Conservation (phyloP, 805 yeast genomes). For the Lachancea waltii region DNA sequence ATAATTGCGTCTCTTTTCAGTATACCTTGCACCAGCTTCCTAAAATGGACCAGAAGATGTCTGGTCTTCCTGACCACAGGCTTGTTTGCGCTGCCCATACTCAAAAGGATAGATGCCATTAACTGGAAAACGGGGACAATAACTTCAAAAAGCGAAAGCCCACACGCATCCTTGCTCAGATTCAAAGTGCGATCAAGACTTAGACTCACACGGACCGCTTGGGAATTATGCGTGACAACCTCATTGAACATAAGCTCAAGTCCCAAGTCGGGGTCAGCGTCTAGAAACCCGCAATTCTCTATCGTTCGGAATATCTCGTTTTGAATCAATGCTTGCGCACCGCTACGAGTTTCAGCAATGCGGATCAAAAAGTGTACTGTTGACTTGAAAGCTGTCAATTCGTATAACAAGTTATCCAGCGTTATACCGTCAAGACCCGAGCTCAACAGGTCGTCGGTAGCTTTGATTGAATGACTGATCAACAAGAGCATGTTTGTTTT, state of each 20-base stretch:
- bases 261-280: conserved; percentile 76
- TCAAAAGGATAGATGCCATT: conserved; percentile 55
- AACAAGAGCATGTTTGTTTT: conserved; percentile 60
- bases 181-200: conserved; percentile 47
- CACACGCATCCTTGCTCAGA: conserved; percentile 26
- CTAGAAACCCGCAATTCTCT: conserved; percentile 48
- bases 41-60: conserved; percentile 45
- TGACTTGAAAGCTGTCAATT: conserved; percentile 69
- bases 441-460: conserved; percentile 59
- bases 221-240: conserved; percentile 24
- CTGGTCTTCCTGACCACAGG: conserved; percentile 49
- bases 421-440: conserved; percentile 36
- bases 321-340: conserved; percentile 72
- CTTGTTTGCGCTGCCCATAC: conserved; percentile 72
- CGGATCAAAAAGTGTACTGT: conserved; percentile 62
- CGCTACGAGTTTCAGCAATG: conserved; percentile 67
- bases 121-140: conserved; percentile 71
- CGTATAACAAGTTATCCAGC: conserved; percentile 56
- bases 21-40: conserved; percentile 52
- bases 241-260: conserved; percentile 44
- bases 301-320: conserved; percentile 63
- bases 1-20: conserved; percentile 49
- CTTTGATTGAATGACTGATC: conserved; percentile 58
- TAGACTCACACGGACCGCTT: conserved; percentile 39
- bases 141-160: conserved; percentile 56